Conservation (phyloP, 208 protist species). For the Crithidia sp. region DNA sequence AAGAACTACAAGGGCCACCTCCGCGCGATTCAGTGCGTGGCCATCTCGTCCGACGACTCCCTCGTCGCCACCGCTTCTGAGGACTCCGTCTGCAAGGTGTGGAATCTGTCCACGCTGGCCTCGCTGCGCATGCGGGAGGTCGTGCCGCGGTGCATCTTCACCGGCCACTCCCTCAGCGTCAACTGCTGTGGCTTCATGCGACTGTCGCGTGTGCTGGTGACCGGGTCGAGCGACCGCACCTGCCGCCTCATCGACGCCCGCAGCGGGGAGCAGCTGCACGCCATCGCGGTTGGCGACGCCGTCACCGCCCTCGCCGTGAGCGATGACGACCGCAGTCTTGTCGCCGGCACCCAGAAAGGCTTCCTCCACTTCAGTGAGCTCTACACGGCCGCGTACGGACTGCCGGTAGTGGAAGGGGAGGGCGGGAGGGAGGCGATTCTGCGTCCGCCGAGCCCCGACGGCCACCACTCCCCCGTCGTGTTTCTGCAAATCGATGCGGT, state of each 20-base stretch:
- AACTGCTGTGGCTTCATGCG: slow-evolving; percentile 70
- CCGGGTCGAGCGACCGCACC: slow-evolving; percentile 70
- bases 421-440: slow-evolving; percentile 30
- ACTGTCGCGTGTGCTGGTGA: slow-evolving; percentile 51
- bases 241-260: slow-evolving; percentile 69
- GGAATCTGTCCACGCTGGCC: slow-evolving; percentile 51
- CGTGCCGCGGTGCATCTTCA: slow-evolving; percentile 47
- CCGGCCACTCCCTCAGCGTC: slow-evolving; percentile 73
- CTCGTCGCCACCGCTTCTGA: slow-evolving; percentile 76
- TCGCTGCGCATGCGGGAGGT: slow-evolving; percentile 35
- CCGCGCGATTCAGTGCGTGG: slow-evolving; percentile 56
- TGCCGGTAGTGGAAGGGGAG: slow-evolving; percentile 1
- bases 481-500: slow-evolving; percentile 47
- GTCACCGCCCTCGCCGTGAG: slow-evolving; percentile 55
- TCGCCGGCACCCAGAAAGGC: slow-evolving; percentile 58
- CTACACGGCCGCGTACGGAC: slow-evolving; percentile 3
- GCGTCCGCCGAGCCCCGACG: slow-evolving; percentile 51
- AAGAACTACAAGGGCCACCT: slow-evolving; percentile 68
- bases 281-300: slow-evolving; percentile 63
- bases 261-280: slow-evolving; percentile 53
- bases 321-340: slow-evolving; percentile 48
- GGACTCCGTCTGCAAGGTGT: slow-evolving; percentile 81
- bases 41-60: slow-evolving; percentile 60
- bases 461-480: slow-evolving; percentile 59
- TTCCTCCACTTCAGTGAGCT: slow-evolving; percentile 62